Evolutionary conservation across 1,284 basidiomycete genomes (phyloP).

Genomic region (Tilletia setariae): DNA sequence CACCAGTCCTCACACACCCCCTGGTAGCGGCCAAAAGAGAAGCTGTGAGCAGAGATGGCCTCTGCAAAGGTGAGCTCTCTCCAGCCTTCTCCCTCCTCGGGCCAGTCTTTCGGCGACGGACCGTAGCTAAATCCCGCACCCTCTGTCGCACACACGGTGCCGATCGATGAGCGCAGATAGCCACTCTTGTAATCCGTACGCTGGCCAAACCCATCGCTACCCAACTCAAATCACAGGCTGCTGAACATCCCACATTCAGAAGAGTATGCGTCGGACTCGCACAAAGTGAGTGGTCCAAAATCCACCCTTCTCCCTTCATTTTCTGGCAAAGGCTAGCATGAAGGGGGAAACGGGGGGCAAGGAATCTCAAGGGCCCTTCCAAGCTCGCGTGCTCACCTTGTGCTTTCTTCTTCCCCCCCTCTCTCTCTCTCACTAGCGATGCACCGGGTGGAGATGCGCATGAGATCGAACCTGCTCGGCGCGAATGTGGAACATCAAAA

Average conservation of each 20-base stretch:
- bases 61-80: neutral
- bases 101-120: neutral
- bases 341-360: neutral
- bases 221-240: conserved; percentile 47
- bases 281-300: neutral
- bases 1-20: no score
- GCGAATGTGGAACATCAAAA: conserved; percentile 12
- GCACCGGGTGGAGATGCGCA: conserved; percentile 47
- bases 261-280: conserved; percentile 24
- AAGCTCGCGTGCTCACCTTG: neutral
- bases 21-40: no score
- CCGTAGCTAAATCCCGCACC: neutral
- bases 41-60: no score
- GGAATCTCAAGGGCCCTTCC: no score
- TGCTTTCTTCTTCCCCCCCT: no score
- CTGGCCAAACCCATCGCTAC: conserved; percentile 53
- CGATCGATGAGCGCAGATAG: conserved; percentile 29
- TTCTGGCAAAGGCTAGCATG: neutral
- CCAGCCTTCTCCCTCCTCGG: neutral
- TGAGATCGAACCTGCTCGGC: conserved; percentile 42
- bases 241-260: conserved; percentile 45
- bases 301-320: neutral
- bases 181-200: conserved; percentile 46
- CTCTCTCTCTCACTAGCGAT: conserved; percentile 26
- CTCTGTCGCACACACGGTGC: no score